These are phyloP conservation scores for Hemileccinum impolitum DNA, from an alignment of 768 basidiomycete species.

Conservation along the genomic window DNA sequence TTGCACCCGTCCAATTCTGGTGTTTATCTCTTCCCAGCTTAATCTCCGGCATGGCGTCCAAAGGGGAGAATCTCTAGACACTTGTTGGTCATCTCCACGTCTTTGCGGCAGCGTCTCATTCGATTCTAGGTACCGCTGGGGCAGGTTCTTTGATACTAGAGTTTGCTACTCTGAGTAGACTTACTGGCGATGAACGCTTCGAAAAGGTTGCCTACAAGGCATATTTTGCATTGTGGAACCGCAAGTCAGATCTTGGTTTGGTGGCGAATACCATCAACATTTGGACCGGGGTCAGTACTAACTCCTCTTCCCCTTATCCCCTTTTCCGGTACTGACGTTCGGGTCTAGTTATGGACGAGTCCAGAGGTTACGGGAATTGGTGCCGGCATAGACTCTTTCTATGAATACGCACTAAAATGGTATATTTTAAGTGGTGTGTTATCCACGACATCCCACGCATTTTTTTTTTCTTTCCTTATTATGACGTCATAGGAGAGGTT, in stretches of 20 bases:
- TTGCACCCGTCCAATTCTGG: neutral
- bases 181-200: conserved; percentile 87
- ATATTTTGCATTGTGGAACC: conserved; percentile 92
- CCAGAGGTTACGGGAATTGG: conserved; percentile 83
- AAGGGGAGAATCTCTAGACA: conserved; percentile 75
- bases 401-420: conserved; percentile 92
- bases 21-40: conserved; percentile 43
- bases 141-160: conserved; percentile 92
- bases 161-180: conserved; percentile 87
- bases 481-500: conserved; percentile 52
- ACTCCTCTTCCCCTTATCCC: neutral
- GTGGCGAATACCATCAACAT: conserved; percentile 90
- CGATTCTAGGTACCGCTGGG: conserved; percentile 72
- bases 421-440: conserved; percentile 76
- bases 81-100: conserved; percentile 56
- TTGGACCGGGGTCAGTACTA: conserved; percentile 64
- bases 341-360: conserved; percentile 58
- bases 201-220: conserved; percentile 89
- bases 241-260: conserved; percentile 77
- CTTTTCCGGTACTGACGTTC: conserved; percentile 6
- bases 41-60: conserved; percentile 80
- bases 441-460: neutral
- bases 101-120: conserved; percentile 3
- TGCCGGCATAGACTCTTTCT: conserved; percentile 94
- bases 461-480: neutral